phyloP scores from a whole-genome alignment of 139 green algal species.

The Axilococcus clingmanii region DNA sequence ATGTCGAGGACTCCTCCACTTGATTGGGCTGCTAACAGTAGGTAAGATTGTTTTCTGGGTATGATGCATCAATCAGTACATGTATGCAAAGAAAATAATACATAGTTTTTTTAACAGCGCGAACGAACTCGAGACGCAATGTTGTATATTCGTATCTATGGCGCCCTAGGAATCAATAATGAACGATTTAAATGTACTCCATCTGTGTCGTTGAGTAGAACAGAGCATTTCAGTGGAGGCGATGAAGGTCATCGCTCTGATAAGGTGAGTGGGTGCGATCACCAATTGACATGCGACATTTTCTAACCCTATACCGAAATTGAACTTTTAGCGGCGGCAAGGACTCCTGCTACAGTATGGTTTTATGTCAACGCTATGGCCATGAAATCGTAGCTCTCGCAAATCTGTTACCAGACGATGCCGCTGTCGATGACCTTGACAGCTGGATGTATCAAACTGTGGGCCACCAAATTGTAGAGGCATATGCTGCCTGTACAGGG shows the following conservation, averaged over 20 bases:
- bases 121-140: no score
- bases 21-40: no score
- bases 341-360: constrained; percentile 63
- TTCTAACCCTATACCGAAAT: not conserved
- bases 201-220: no score
- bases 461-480: constrained; percentile 72
- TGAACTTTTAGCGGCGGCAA: constrained; percentile 52
- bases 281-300: not conserved
- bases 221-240: no score
- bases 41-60: no score
- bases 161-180: no score
- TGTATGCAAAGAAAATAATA: no score
- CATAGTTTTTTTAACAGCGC: no score
- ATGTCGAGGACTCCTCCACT: no score
- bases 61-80: no score
- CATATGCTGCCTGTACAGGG: constrained; percentile 70
- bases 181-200: no score
- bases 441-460: constrained; percentile 96
- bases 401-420: constrained; percentile 58
- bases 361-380: constrained; percentile 40
- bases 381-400: constrained; percentile 61
- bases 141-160: no score
- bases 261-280: constrained; percentile 11
- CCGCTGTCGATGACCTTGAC: constrained; percentile 71
- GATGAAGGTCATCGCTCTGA: constrained; percentile 25